Evolutionary conservation across 768 basidiomycete species (phyloP).

Genomic region (Termitomyces sp.): DNA sequence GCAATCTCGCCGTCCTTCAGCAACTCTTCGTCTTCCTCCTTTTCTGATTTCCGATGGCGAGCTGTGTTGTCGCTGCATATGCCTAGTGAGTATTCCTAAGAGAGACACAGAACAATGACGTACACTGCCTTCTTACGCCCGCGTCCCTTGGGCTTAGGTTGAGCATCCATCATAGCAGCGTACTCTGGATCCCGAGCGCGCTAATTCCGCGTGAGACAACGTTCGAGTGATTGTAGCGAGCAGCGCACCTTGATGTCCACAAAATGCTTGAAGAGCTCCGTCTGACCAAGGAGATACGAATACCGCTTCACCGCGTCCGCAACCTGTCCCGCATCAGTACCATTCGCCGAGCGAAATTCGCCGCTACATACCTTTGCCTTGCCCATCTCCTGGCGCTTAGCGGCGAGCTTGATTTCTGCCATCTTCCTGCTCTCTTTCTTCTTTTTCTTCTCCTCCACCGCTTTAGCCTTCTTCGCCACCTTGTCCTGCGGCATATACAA

Average conservation of each 20-base stretch:
- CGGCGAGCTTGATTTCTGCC: conserved; percentile 66
- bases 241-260: conserved; percentile 84
- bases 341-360: not conserved
- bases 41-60: conserved; percentile 93
- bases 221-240: not conserved
- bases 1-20: conserved; percentile 82
- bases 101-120: conserved; percentile 21
- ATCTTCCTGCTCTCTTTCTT: conserved; percentile 53
- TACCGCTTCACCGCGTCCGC: conserved; percentile 95
- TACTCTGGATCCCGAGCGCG: conserved; percentile 91
- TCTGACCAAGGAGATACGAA: conserved; percentile 96
- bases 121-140: conserved; percentile 81
- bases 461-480: conserved; percentile 11
- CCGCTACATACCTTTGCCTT: conserved; percentile 68
- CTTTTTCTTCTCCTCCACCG: conserved; percentile 23
- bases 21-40: conserved; percentile 97
- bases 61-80: conserved; percentile 62
- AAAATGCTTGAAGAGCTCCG: conserved; percentile 97
- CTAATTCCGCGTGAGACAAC: conserved; percentile 32
- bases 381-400: conserved; percentile 80
- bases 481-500: conserved; percentile 1
- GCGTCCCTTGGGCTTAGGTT: conserved; percentile 81
- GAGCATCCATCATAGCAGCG: conserved; percentile 82
- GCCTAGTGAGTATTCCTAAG: conserved; percentile 1
- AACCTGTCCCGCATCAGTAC: conserved; percentile 45